These are phyloP conservation scores for Xylaria multiplex DNA, from an alignment of 2,329 filamentous ascomycete species.

Conservation along the genomic window DNA sequence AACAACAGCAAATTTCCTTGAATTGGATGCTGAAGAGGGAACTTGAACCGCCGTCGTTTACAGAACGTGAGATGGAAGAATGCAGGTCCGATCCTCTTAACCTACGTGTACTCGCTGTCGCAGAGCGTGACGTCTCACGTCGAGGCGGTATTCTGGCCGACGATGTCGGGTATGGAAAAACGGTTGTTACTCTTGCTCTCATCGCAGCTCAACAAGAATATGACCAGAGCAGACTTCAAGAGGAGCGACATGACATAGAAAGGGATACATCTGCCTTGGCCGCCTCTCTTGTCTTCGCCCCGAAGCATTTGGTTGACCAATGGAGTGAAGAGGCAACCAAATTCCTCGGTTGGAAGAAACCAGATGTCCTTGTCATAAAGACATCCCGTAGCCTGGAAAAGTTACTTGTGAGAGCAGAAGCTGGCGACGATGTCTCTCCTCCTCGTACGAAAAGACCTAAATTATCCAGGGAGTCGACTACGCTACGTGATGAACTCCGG, in stretches of 20 bases:
- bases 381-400: slow-evolving; percentile 16
- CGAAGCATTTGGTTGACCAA: slow-evolving; percentile 53
- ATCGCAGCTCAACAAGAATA: slow-evolving; percentile 46
- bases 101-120: slow-evolving; percentile 50
- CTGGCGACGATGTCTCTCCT: not conserved
- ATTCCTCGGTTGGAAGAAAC: slow-evolving; percentile 47
- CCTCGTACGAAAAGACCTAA: slow-evolving; percentile 19
- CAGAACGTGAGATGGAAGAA: slow-evolving; percentile 54
- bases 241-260: slow-evolving; percentile 25
- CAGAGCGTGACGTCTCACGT: slow-evolving; percentile 42
- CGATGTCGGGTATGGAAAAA: slow-evolving; percentile 59
- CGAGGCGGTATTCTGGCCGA: slow-evolving; percentile 56
- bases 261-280: slow-evolving; percentile 46
- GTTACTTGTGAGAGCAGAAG: slow-evolving; percentile 16
- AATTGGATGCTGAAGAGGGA: slow-evolving; percentile 49
- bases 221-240: slow-evolving; percentile 39
- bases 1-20: slow-evolving; percentile 46
- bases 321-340: slow-evolving; percentile 51
- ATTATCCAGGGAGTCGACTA: not conserved
- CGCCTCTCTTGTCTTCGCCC: slow-evolving; percentile 55
- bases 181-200: slow-evolving; percentile 53
- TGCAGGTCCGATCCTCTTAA: slow-evolving; percentile 48
- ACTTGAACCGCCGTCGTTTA: slow-evolving; percentile 40
- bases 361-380: slow-evolving; percentile 45
- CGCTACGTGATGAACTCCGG: slow-evolving; percentile 37